Evolutionary conservation across 2,329 filamentous ascomycete species (phyloP), one percentile per base, ranked within the genome.

Genomic region (Colletotrichum salicis): DNA sequence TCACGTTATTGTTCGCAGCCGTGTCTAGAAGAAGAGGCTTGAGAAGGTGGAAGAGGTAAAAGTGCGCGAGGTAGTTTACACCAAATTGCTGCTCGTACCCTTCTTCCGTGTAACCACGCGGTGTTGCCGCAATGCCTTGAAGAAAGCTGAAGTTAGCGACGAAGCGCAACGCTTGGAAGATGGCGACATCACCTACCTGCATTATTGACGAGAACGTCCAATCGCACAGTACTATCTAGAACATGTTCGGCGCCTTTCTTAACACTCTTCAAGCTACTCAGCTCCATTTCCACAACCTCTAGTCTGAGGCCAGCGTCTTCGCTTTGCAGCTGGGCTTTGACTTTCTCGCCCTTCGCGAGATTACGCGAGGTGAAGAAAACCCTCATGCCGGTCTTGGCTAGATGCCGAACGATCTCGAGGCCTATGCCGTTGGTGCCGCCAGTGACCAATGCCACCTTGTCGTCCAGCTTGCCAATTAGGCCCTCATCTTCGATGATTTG

Each of bases 51-150:
- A 87, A 85, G 22, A 90, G 80, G 0, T 89, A 81, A 78, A 89
- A 90, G 74, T 88, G 85, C 5, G 79, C 82, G 1, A 90, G 78
- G 74, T 90, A 84, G 75, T 89, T 89, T 4, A 82, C 84, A 31
- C 82, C 87, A 67, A 89, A 85, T 62, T 89, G 86, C 0, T 76
- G 75, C 73, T 79, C 78, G 56, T 73, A 73, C 33, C 76, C 77
- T 29, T 78, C 76, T 1, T 48, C 51, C 2, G 74, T 75, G 7
- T 63, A 76, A 19, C 61, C 55, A 12, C 69, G 68, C 3, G 71
- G 74, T 2, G 71, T 54, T 2, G 59, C 56, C 57, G 72, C 69
- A 8, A 76, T 71, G 27, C 76, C 77, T 74, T 8, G 4, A 13
- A 2, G 22, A 15, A 1, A 19, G 10, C 3, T 19, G 1, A 15